Base-by-base conservation (phyloP, 768 basidiomycete genomes). In the Fomitopsis pulvina region DNA sequence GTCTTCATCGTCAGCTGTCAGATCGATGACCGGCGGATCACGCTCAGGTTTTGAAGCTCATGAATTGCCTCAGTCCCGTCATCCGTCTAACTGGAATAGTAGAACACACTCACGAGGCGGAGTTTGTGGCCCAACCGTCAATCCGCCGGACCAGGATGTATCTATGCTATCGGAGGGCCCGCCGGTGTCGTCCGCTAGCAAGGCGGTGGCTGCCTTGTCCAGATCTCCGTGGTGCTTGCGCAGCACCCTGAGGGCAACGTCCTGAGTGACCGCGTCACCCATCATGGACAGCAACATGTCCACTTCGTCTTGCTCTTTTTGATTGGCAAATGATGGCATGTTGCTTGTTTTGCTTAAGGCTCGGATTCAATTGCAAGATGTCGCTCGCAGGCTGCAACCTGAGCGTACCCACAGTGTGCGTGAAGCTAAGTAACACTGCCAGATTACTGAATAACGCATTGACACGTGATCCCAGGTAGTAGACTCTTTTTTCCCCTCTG, bases 1-100 rank as follows among this genome's bases (percentile, higher is more conserved):
- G 28, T 72, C 73, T 37, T 76, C 74, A n/a, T 79, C 77, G 22
- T 83, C 83, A 6, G 56, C 66, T 3, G 83, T 86, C 39, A 87
- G 70, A 64, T 87, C 83, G 40, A 86, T 82, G 5, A 71, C 56
- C 2, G 48, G 53, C 3, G 53, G 41, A 28, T 30, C 41, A 20
- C 56, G 52, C 37, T 61, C 66, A 0, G 64, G 60, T 41, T 63
- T 66, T 8, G 68, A 63, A 22, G 63, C 67, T 69, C 53, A 11
- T 26, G 22, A 18, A 24, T 12, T 21, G 42, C 20, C 52, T 51
- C 45, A 55, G 44, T 37, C 10, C 28, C 34, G n/a, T 25, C 39
- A 22, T 7, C 22, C 26, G 26, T 26, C 14, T 21, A 16, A 4
- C 26, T 8, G 27, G 14, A 25, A 29, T 20, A 37, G 18, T 8